Evolutionary conservation across 139 green algal genomes (phyloP).

Genomic region (Volvox reticuliferus): DNA sequence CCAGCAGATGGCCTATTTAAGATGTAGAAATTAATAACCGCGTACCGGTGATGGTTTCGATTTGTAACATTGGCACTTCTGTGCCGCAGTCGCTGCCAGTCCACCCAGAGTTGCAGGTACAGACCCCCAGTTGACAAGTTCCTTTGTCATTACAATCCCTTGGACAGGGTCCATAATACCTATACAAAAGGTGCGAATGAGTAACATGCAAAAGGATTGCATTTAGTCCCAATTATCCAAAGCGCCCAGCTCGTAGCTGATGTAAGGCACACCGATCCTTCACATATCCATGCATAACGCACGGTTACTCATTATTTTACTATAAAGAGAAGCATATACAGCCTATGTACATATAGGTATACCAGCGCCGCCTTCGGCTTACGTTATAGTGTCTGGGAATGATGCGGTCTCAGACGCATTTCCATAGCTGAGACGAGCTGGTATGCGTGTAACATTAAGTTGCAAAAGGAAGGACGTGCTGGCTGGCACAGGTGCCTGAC

Average conservation of each 20-base stretch:
- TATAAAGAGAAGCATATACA: neutral
- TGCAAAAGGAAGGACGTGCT: neutral
- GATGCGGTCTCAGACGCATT: neutral
- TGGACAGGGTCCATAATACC: constrained; percentile 15
- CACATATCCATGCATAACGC: too few species aligned
- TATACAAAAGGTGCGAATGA: neutral
- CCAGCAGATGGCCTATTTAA: too few species aligned
- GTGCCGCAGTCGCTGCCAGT: constrained; percentile 7
- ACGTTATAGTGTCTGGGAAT: neutral
- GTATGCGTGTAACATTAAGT: neutral
- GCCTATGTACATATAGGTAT: neutral
- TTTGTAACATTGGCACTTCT: neutral
- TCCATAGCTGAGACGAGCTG: neutral
- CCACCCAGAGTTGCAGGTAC: constrained; percentile 15
- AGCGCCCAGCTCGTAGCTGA: too few species aligned
- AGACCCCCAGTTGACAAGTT: neutral
- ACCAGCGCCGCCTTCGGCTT: neutral
- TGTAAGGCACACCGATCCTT: too few species aligned
- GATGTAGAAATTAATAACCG: neutral
- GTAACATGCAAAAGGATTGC: neutral
- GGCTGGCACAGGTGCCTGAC: neutral
- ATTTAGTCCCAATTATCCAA: too few species aligned
- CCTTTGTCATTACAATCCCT: constrained; percentile 3
- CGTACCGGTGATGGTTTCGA: neutral
- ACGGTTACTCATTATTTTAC: neutral